Evolutionary conservation across 2,329 filamentous ascomycete genomes (phyloP), one percentile per base, ranked within the genome.

Genomic region (Neocucurbitaria cava): DNA sequence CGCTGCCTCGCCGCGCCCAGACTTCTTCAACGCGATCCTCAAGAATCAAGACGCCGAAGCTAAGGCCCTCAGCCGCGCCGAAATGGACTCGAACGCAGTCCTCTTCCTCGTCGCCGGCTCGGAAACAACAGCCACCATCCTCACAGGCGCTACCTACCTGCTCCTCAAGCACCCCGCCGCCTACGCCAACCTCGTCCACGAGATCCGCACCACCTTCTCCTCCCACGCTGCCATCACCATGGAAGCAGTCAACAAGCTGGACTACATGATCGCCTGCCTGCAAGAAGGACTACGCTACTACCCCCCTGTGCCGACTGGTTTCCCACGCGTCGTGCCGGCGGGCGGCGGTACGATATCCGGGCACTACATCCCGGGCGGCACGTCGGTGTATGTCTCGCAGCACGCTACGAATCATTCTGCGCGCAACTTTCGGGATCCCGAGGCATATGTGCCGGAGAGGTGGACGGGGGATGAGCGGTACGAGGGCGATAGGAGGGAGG

Each of bases 101-200:
- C 45, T 71, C 1, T 65, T 80, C 35, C 66, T 80, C 5, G 51
- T 74, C 2, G 80, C 77, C 0, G 81, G 80, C 0, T 76, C 72
- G 4, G 79, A 82, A 49, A 82, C 81, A 0, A 82, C 79, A 0
- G 79, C 80, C 0, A 79, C 79, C 0, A 63, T 76, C 2, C 64
- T 83, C 2, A 65, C 72, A 0, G 80, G 79, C 1, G 64, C 71
- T 0, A 79, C 78, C 0, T 82, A 75, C 47, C 68, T 78, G 0
- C 66, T 84, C 0, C 62, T 79, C 20, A 54, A 41, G 17, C 51
- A 73, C 35, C 49, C 54, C 0, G 36, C 42, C 0, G 46, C 47
- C 0, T 68, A 69, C 46, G 43, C 46, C 0, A 71, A 67, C 24
- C 42, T 73, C 0, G 58, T 57, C 0, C 38, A 52, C 13, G 67